A percentile compares a stretch with the other conserved stretches of the same genome.
These are phyloP conservation scores for Penicillium sp. DNA, from an alignment of 2,329 filamentous ascomycete genomes.

Conservation along the genomic window DNA sequence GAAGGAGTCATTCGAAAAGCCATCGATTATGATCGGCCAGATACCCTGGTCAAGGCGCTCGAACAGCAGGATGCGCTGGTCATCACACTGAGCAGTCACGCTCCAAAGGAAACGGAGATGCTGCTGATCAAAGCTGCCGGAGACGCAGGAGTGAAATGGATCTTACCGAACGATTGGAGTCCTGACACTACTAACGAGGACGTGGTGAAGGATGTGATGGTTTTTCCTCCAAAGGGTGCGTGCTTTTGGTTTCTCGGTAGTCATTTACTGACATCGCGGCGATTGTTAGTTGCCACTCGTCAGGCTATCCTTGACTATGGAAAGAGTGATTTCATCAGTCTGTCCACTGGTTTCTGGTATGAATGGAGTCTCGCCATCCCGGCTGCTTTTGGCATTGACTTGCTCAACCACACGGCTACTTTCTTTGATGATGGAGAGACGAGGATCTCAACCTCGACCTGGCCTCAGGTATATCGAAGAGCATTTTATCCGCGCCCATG, in stretches of 20 bases:
- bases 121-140: conserved; percentile 48
- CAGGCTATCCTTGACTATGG: conserved; percentile 21
- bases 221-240: conserved; percentile 9
- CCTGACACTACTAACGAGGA: conserved; percentile 27
- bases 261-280: too few species aligned
- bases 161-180: conserved; percentile 48
- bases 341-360: conserved; percentile 44
- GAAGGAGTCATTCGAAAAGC: conserved; percentile 34
- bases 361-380: conserved; percentile 39
- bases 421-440: conserved; percentile 50
- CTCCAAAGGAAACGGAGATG: conserved; percentile 37
- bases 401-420: conserved; percentile 34
- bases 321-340: conserved; percentile 9
- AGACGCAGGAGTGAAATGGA: conserved; percentile 46
- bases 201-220: conserved; percentile 5
- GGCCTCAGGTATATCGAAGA: conserved; percentile 41
- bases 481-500: not conserved
- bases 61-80: conserved; percentile 48
- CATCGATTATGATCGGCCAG: conserved; percentile 39
- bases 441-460: conserved; percentile 45
- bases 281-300: conserved; percentile 8
- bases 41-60: conserved; percentile 43
- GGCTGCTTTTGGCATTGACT: conserved; percentile 40
- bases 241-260: too few species aligned
- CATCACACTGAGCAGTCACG: conserved; percentile 43